Evolutionary conservation across 1,284 basidiomycete genomes (phyloP), one percentile per base, ranked within the genome.

Genomic region (Moesziomyces sp.): DNA sequence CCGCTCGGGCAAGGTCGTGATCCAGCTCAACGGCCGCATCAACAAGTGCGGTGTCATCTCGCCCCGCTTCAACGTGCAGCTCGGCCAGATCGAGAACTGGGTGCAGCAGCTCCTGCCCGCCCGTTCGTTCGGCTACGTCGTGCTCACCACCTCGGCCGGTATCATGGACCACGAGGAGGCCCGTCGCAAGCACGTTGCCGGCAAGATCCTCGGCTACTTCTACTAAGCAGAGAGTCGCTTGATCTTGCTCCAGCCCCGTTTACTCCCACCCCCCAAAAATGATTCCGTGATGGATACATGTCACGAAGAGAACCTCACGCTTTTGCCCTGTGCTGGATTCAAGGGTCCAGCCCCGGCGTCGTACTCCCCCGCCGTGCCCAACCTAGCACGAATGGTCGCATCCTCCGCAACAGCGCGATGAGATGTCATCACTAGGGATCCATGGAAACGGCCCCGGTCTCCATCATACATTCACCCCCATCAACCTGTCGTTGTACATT

Each of bases 101-200:
- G 82, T 84, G 40, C 65, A 78, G 58, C 73, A 80, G 50, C 76
- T 84, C 44, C 76, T 84, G 55, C 90, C 84, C 48, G 78, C 83
- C 52, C 92, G 96, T 91, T 92, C 92, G 54, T 98, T 99, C 87
- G 96, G 96, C 63, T 92, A 92, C 86, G 92, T 99, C 86, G 97
- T 98, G 86, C 88, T 97, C 74, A 96, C 97, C 81, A 99, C 97
- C 65, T 97, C 94, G 49, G 93, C 94, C 53, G 97, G 97, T 83
- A 99, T 99, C 87, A 90, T 99, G 86, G 96, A 99, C 88, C 97
- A 99, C 87, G 94, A 97, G 86, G 96, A 99, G 89, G 97, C 97
- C 60, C 91, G 96, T 88, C 91, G 95, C 85, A 99, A 98, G 89
- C 96, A 98, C 87, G 91, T 94, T 67, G 94, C 93, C 86, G 93